A percentile compares a stretch with the other conserved stretches of the same genome.
Conservation (phyloP, 1,284 basidiomycete genomes). For the Paramarasmius palmivorus region DNA sequence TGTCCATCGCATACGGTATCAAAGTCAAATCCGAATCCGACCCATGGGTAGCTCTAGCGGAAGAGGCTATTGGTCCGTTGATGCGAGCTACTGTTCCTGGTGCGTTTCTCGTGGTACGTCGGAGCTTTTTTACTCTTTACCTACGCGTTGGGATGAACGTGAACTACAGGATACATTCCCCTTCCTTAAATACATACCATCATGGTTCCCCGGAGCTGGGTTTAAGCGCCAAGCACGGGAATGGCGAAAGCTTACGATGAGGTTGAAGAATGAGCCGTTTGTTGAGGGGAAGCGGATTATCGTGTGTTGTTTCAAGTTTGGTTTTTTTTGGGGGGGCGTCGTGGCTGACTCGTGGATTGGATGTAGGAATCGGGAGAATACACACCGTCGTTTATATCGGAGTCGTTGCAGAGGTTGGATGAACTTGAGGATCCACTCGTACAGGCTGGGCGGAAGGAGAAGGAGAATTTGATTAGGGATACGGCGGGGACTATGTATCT, state of each 20-base stretch:
- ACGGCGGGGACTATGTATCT: no score
- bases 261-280: not conserved
- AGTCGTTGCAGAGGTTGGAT: no score
- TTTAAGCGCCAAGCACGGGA: not conserved
- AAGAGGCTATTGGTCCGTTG: not conserved
- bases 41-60: not conserved
- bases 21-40: not conserved
- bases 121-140: no score
- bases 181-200: not conserved
- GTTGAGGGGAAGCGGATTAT: not conserved
- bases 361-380: no score
- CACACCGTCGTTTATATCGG: no score
- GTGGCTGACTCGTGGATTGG: no score
- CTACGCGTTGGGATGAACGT: no score
- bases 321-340: no score
- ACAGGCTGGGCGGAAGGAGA: no score
- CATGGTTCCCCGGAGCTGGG: conserved; percentile 7
- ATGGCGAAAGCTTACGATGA: not conserved
- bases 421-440: no score
- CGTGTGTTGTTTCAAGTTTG: not conserved
- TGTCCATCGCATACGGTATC: conserved; percentile 1
- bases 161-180: not conserved
- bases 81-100: not conserved
- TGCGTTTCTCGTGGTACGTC: not conserved
- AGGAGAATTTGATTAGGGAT: no score